These are phyloP conservation scores for Hebeloma cylindrosporum DNA, from an alignment of 768 basidiomycete genomes.

Conservation along the genomic window DNA sequence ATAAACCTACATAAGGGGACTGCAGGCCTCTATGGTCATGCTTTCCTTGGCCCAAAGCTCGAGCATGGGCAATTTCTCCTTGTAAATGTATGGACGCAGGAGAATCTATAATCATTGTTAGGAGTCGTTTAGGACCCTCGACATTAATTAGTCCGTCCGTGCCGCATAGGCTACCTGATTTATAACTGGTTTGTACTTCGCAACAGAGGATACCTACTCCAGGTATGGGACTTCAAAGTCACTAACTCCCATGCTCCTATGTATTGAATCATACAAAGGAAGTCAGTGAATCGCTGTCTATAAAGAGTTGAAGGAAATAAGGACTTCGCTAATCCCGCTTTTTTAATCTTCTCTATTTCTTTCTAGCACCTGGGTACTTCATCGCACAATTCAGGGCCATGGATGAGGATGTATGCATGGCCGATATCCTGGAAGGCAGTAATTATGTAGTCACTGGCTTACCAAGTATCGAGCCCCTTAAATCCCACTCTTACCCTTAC, in stretches of 20 bases:
- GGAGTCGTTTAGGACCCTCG: not conserved
- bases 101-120: slow-evolving; percentile 45
- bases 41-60: slow-evolving; percentile 32
- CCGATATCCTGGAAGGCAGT: too few relatives aligned
- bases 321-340: slow-evolving; percentile 50
- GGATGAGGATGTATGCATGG: slow-evolving; percentile 63
- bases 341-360: slow-evolving; percentile 58
- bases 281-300: not conserved
- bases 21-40: slow-evolving; percentile 72
- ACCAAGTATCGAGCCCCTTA: not conserved
- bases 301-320: not conserved
- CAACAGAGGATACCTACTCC: slow-evolving; percentile 49
- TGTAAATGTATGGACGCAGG: slow-evolving; percentile 68
- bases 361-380: slow-evolving; percentile 63
- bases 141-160: not conserved
- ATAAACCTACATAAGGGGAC: slow-evolving; percentile 44
- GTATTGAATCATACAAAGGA: not conserved
- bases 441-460: not conserved
- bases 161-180: slow-evolving; percentile 54
- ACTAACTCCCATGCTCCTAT: slow-evolving; percentile 64
- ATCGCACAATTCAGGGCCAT: slow-evolving; percentile 48
- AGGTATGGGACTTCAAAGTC: slow-evolving; percentile 63
- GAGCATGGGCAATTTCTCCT: slow-evolving; percentile 50
- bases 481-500: slow-evolving; percentile 15
- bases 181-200: slow-evolving; percentile 60